Base-by-base conservation (phyloP, 495 filamentous ascomycete genomes). In the Aspergillus bertholletiae region DNA sequence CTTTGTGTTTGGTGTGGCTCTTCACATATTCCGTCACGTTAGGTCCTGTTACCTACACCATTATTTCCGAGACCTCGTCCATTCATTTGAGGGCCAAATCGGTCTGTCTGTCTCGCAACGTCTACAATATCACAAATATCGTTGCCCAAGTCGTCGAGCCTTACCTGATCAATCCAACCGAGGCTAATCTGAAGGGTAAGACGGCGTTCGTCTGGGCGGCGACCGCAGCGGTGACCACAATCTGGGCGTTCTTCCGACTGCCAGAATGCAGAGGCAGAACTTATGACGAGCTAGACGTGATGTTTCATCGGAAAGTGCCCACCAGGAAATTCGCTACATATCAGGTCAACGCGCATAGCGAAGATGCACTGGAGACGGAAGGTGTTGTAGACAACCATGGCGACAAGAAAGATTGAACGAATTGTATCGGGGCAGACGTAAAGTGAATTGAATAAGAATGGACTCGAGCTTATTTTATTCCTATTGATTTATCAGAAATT, bases 181-280 rank as follows among this genome's bases (percentile, higher is more conserved):
- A 80, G 0, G 88, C 84, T 82, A 67, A 87, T 58, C 85, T 81
- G 75, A 73, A 76, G 11, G 87, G 84, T 24, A 87, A 82, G 59
- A 76, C 84, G 0, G 86, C 82, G 5, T 88, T 88, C 64, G 87
- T 90, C 71, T 90, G 84, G 84, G 81, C 73, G 17, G 80, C 74
- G 0, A 84, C 81, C 1, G 84, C 82, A 47, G 81, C 86, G 56
- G 62, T 81, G 40, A 84, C 81, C 56, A 79, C 88, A 32, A 55
- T 86, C 26, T 89, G 86, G 73, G 76, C 79, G 0, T 89, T 80
- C 68, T 87, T 88, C 74, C 76, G 86, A 3, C 74, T 90, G 0
- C 87, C 87, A 0, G 87, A 90, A 56, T 80, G 85, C 3, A 72
- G 76, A 4, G 85, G 81, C 0, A 75, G 84, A 13, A 84, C 84